Base-by-base conservation (phyloP, 352 stramenopile species). In the Phytophthora constricta region DNA sequence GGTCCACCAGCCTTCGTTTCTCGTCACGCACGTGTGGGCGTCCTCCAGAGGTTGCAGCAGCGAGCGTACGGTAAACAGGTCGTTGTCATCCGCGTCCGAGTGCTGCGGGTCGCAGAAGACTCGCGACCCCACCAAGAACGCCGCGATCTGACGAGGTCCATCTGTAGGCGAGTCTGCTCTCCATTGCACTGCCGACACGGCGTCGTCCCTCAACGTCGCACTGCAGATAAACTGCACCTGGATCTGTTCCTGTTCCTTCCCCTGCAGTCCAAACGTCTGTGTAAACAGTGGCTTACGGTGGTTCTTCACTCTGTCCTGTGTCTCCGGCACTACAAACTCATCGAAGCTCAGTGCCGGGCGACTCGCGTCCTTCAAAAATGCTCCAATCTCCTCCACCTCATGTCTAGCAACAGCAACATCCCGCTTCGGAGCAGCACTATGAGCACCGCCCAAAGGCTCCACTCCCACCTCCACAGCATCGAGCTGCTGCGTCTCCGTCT, bases 1-100 rank as follows among this genome's bases (percentile, higher is more conserved):
- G 9, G 87, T 92, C 87, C 84, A 92, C 84, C 84, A 92, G 17
- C 87, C 85, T 74, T 95, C 87, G 34, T 87, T 93, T 19, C 85
- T 74, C 55, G 89, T 93, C 22, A 93, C 68, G 61, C 87, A 95
- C 42, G 81, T 89, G 20, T 74, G 70, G 2, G 70, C 48, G 27
- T 82, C 74, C 8, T 66, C 62, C 25, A 92, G 50, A 1, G 87
- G 86, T 45, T 76, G 70, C 46, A 93, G 58, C 50, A 93, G 60
- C 45, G 74, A 83, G 3, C 57, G 65, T 13, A 93, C 82, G 0
- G 79, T 81, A 43, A 87, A 77, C 20, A 77, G 56, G 26, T 86
- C 73, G 53, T 76, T 70, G 7, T 82, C 79, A 34, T 83, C 69
- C 14, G 65, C 66, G 45, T 87, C 79, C 14, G 77, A 70, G 58